Base-by-base conservation (phyloP, 2,329 filamentous ascomycete genomes). In the Pseudophaeomoniella oleicola region DNA sequence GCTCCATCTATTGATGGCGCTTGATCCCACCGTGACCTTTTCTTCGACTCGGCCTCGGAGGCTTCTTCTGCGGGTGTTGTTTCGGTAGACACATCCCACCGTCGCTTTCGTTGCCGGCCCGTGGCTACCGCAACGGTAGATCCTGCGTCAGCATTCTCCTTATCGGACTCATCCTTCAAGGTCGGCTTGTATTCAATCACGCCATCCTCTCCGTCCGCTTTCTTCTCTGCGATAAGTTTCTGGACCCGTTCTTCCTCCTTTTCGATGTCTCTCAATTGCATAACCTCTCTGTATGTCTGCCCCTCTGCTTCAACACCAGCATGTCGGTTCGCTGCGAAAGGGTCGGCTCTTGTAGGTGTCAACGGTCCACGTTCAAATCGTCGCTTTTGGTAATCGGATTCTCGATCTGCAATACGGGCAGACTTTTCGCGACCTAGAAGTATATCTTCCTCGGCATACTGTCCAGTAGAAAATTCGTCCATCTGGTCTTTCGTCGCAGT, bases 331-430 rank as follows among this genome's bases (percentile, higher is more conserved):
- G 78, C 74, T 16, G 82, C 81, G 52, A 93, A 93, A 18, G 85
- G 79, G 54, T 94, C 86, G 42, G 78, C 83, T 51, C 85, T 78
- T 5, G 83, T 86, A 3, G 87, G 86, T 15, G 85, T 90, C 44
- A 96, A 68, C 32, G 58, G 52, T 36, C 75, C 78, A 42, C 90
- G 85, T 55, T 94, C 79, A 58, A 93, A 92, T 41, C 87, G 78
- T 46, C 87, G 83, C 63, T 93, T 94, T 62, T 98, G 92, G 56
- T 98, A 98, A 54, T 96, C 88, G 44, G 86, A 92, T 66, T 96
- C 88, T 51, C 90, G 81, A 54, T 92, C 88, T 42, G 79, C 70
- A 53, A 98, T 96, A 50, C 88, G 79, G 39, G 81, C 86, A 56
- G 85, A 83, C 62, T 88, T 83, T 66, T 96, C 90, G 47, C 79